Conservation (phyloP, 345 rosid species). For the Eucalyptus marginata region DNA sequence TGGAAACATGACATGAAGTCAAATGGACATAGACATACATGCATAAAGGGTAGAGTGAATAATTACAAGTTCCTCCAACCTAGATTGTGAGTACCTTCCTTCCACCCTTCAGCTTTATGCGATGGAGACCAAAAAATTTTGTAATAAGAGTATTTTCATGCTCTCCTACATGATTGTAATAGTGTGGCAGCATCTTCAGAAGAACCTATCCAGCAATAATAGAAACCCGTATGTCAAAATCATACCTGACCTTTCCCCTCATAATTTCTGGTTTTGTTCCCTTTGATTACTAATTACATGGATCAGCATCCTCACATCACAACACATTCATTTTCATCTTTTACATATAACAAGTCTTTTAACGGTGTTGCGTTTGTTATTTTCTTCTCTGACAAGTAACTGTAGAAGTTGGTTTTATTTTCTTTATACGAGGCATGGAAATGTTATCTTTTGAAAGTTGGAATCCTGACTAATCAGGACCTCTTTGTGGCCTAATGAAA, state of each 20-base stretch:
- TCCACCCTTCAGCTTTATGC: constrained; percentile 59
- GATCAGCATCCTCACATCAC: not conserved
- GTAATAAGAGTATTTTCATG: constrained; percentile 94
- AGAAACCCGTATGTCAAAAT: not conserved
- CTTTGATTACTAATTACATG: not conserved
- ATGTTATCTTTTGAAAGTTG: not conserved
- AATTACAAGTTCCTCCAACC: not conserved
- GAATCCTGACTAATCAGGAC: not conserved
- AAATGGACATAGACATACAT: not conserved
- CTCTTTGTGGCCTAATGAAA: not conserved
- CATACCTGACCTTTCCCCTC: not conserved
- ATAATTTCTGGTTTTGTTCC: not conserved
- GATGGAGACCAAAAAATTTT: constrained; percentile 86
- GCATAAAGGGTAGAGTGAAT: not conserved
- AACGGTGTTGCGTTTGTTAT: not conserved
- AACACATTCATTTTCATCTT: not conserved
- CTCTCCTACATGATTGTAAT: constrained; percentile 55
- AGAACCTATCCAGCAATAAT: constrained; percentile 41
- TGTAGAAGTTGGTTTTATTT: not conserved
- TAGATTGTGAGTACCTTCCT: constrained; percentile 47
- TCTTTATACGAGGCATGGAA: not conserved
- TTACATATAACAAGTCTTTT: not conserved
- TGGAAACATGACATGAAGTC: constrained; percentile 12
- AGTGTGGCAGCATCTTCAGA: constrained; percentile 72
- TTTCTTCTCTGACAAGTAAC: not conserved